Evolutionary conservation across 1,284 basidiomycete genomes (phyloP), one percentile per base, ranked within the genome.

Genomic region (Boletus subluridellus): DNA sequence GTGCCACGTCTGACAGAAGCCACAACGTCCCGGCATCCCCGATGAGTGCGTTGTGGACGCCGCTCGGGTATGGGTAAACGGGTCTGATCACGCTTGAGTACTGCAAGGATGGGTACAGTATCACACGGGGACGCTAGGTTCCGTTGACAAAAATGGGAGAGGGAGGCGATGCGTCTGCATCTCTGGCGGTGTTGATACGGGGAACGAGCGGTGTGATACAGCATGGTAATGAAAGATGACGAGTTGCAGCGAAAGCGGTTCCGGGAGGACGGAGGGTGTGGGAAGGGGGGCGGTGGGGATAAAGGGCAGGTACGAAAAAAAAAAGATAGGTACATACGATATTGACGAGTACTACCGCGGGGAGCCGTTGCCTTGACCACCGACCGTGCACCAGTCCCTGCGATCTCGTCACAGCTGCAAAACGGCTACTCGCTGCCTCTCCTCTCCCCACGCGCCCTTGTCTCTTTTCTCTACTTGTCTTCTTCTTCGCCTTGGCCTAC

Each of bases 311-410:
- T 44, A 44, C 42, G 24, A 42, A 50, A 47, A 52, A 51, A 48
- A 44, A 44, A 52, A 49, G 45, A 55, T 42, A 50, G 48, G 52
- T 60, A 54, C 49, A 15, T 48, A 62, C 58, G 60, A 38, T 38
- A 42, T 62, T 53, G 54, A 63, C 48, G 50, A 47, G 49, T 28
- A 6, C 42, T 26, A 44, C 42, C 42, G 28, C 41, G 30, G 48
- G 11, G 52, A 58, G 63, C 65, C 68, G 85, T 87, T 86, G 82
- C 81, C 85, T 85, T 87, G 85, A 84, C 84, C 83, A 85, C 84
- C 74, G 74, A 75, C 72, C 62, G 59, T 65, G 60, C 65, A 65
- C 64, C 55, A 63, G 63, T 67, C 60, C 58, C 55, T 61, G 62
- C 66, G 63, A 70, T 73, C 72, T 67, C 66, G 68, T 69, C 63